Base-by-base conservation (phyloP, 1,139 yeast species). In the Blastobotrys apis region DNA sequence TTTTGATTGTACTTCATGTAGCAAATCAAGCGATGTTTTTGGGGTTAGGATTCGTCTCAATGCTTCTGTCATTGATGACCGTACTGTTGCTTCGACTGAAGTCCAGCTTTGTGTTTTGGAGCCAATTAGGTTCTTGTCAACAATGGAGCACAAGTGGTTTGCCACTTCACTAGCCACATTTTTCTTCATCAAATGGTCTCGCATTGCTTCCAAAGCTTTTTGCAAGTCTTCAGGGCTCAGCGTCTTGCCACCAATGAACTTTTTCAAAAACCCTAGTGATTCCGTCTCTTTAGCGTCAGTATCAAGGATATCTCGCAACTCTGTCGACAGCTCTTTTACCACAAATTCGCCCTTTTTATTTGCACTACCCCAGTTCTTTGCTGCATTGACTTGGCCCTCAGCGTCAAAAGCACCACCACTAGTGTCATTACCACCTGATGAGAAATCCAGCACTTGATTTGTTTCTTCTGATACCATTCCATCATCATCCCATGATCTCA, bases 11-110 rank as follows among this genome's bases (percentile, higher is more conserved):
- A 92, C 85, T 57, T 88, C 95, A 54, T 86, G 85, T 25, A 92
- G 71, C 49, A 92, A 69, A 60, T 92, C 95, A 0, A 92, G 80
- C 1, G 97, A 87, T 1, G 94, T 87, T 52, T 90, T 86, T 10
- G 98, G 98, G 0, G 98, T 90, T 51, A 92, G 71, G 38, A 90
- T 79, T 57, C 84, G 83, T 38, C 90, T 80, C 43, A 92, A 69
- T 42, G 92, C 90, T 32, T 80, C 85, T 1, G 80, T 76, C 62
- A 92, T 72, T 2, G 95, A 77, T 37, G 75, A 75, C 52, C 80
- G 73, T 6, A 81, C 84, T 1, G 84, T 75, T 21, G 73, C 68
- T 45, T 77, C 79, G 0, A 75, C 77, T 4, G 81, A 71, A 0
- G 86, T 78, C 77, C 86, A 82, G 49, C 70, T 77, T 44, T 76